Evolutionary conservation across 768 basidiomycete species (phyloP), one percentile per base, ranked within the genome.

Genomic region (Russula compacta): DNA sequence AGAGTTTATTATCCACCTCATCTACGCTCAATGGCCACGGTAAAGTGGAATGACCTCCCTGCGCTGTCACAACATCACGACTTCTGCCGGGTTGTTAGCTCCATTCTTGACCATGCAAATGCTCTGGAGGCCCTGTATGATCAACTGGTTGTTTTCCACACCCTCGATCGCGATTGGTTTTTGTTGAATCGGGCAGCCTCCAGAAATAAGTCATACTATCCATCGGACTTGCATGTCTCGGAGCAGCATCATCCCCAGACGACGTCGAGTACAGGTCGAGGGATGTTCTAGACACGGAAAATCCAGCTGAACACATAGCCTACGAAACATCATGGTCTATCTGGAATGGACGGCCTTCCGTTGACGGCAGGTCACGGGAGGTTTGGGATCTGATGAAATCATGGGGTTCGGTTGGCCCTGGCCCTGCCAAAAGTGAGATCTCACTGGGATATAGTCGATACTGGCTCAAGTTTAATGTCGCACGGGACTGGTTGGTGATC

Each of bases 41-140:
- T 63, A 3, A 33, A 9, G n/a, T 63, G 61, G 61, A 47, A 47
- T 7, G 15, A 52, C n/a, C 57, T 63, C 11, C 61, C 61, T 0
- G 43, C 36, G 7, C 46, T 63, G 15, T 50, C 57, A 1, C 61
- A 63, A 10, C 56, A 59, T 8, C 56, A 63, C 17, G 32, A 39
- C 38, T 63, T 63, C 12, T 47, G 17, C 44, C 12, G 8, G 2
- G 21, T 15, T 33, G 56, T 33, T 1, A 17, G 21, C 14, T 4
- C 12, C 40, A 58, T 59, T 14, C 43, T 63, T 3, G 55, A 44
- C 14, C 60, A 61, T 8, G 60, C 60, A 9, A 33, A 21, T 9
- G 42, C 35, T 6, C 7, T 61, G 9, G 48, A 61, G 53, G 36
- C 24, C 40, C 35, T 61, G 2, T 61, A 61, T 11, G n/a, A 40